Conservation (phyloP, 116 monocot species). For the Papilionanthe hybrid region DNA sequence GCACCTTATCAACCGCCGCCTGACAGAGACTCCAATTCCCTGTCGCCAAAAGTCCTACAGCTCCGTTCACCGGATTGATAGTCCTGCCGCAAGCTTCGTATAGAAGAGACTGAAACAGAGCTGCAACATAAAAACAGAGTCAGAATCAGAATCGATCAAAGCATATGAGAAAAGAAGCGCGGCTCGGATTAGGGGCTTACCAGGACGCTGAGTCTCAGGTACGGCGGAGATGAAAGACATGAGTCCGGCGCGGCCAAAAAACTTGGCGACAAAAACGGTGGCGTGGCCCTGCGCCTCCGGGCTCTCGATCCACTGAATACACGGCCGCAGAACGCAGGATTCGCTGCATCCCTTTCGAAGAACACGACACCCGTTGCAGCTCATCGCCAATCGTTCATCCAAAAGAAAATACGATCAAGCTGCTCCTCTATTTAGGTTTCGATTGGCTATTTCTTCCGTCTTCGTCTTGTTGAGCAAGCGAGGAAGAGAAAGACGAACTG, state of each 20-base stretch:
- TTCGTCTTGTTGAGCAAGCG: neutral
- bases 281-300: slow-evolving; percentile 71
- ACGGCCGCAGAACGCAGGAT: slow-evolving; percentile 50
- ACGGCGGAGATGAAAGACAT: slow-evolving; percentile 68
- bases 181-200: slow-evolving; percentile 15
- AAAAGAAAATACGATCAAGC: neutral
- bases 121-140: slow-evolving; percentile 16
- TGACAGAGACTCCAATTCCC: slow-evolving; percentile 76
- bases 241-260: slow-evolving; percentile 75
- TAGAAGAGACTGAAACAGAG: slow-evolving; percentile 62
- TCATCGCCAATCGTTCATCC: slow-evolving; percentile 22
- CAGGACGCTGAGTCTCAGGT: slow-evolving; percentile 44
- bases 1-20: slow-evolving; percentile 71
- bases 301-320: slow-evolving; percentile 62
- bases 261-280: slow-evolving; percentile 77
- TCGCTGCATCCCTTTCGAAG: slow-evolving; percentile 81
- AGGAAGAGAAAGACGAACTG: neutral
- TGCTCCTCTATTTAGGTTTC: neutral
- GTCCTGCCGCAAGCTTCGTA: slow-evolving; percentile 71
- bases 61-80: slow-evolving; percentile 70
- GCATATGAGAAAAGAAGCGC: too few relatives aligned
- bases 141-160: neutral
- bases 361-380: slow-evolving; percentile 75
- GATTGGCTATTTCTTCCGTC: neutral
- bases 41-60: slow-evolving; percentile 69